Conservation (phyloP, 148 eudicot species). For the Selenicereus undatus region DNA sequence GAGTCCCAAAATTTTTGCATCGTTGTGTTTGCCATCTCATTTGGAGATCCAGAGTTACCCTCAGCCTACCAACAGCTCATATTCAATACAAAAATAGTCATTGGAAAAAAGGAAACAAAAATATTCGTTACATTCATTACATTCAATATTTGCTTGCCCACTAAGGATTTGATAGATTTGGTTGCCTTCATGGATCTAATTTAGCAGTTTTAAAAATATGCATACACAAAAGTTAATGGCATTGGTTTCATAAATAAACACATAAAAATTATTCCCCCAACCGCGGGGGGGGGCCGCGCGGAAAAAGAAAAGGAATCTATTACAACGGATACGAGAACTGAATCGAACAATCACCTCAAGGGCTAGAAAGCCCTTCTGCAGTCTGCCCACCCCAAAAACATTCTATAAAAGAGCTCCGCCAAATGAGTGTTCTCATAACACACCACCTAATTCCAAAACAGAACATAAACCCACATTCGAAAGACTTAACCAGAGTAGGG, state of each 20-base stretch:
- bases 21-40: constrained; percentile 75
- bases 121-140: background rate
- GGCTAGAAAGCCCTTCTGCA: no score
- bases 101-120: constrained; percentile 7
- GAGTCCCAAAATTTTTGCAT: constrained; percentile 99
- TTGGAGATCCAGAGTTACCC: constrained; percentile 69
- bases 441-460: background rate
- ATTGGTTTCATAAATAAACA: no score
- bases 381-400: background rate
- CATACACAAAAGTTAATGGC: no score
- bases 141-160: background rate
- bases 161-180: background rate
- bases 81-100: background rate
- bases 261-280: no score
- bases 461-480: background rate
- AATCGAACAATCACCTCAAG: background rate
- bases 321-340: background rate
- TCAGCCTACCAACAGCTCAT: constrained; percentile 52
- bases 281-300: no score
- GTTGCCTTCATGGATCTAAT: background rate
- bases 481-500: background rate
- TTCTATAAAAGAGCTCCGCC: background rate
- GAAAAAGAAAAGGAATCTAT: no score
- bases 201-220: background rate
- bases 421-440: background rate